Conservation (phyloP, 73 alveolate genomes). For the Paramecium biaurelia region DNA sequence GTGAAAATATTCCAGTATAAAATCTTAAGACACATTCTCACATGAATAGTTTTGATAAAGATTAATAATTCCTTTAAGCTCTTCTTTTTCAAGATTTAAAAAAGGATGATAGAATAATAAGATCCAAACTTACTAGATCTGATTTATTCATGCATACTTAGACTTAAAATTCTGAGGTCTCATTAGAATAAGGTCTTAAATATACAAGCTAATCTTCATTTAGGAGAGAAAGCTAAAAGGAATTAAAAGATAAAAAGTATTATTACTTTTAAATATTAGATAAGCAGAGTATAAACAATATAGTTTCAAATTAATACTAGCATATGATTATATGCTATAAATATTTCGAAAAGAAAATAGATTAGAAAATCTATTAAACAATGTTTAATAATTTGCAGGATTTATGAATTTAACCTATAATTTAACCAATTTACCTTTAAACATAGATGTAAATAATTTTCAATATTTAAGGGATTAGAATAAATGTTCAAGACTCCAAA, state of each 20-base stretch:
- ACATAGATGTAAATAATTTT: neutral
- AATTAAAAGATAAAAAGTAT: neutral
- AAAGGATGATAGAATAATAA: neutral
- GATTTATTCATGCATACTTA: neutral
- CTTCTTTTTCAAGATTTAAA: neutral
- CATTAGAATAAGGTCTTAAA: neutral
- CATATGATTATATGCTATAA: neutral
- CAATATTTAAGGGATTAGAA: neutral
- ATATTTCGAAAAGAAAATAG: neutral
- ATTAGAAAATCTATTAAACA: neutral
- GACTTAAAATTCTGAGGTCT: neutral
- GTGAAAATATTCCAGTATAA: neutral
- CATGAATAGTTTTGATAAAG: neutral
- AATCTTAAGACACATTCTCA: neutral
- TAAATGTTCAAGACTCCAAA: neutral
- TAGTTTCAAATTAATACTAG: neutral
- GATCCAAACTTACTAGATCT: neutral
- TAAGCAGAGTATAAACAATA: neutral
- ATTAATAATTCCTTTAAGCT: neutral
- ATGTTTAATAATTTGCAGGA: neutral
- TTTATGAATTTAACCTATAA: neutral
- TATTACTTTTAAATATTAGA: neutral
- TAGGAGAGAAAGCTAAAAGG: neutral
- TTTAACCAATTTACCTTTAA: neutral
- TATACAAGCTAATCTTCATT: neutral